phyloP scores from a whole-genome alignment of 805 yeast species.

The Isabelozyma gotoi region DNA sequence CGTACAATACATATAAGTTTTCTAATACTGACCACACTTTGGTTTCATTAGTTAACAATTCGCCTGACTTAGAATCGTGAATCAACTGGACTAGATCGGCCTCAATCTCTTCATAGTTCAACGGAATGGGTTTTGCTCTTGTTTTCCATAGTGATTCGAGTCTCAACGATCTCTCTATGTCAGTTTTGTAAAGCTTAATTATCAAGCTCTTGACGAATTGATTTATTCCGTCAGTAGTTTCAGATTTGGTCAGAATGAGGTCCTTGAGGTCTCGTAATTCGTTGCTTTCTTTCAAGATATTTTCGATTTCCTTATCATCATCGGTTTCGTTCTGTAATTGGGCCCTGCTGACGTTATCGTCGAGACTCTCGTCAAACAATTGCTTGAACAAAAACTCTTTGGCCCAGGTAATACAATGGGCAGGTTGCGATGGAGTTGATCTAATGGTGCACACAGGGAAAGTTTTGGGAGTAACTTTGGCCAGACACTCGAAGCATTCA shows the following conservation, averaged over 20 bases:
- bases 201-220: constrained; percentile 44
- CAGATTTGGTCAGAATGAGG: constrained; percentile 11
- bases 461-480: constrained; percentile 83
- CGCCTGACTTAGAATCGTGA: constrained; percentile 16
- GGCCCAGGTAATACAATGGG: constrained; percentile 98
- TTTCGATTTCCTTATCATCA: constrained; percentile 62
- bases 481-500: constrained; percentile 92
- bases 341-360: constrained; percentile 16
- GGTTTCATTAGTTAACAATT: constrained; percentile 33
- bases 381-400: constrained; percentile 85
- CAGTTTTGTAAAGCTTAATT: constrained; percentile 64
- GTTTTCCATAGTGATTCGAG: constrained; percentile 80
- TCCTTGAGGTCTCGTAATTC: constrained; percentile 49
- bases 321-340: constrained; percentile 49
- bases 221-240: constrained; percentile 11
- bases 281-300: constrained; percentile 63
- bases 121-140: constrained; percentile 66
- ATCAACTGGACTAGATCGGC: constrained; percentile 11
- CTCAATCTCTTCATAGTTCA: constrained; percentile 32
- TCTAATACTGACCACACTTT: constrained; percentile 62
- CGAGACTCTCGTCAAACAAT: constrained; percentile 56
- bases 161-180: constrained; percentile 68
- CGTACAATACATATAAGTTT: constrained; percentile 57
- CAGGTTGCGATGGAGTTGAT: constrained; percentile 94
- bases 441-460: constrained; percentile 97